A percentile compares a stretch with the other conserved stretches of the same genome.
phyloP scores from a whole-genome alignment of 2,329 filamentous ascomycete genomes.

The Rosellinia necatrix region DNA sequence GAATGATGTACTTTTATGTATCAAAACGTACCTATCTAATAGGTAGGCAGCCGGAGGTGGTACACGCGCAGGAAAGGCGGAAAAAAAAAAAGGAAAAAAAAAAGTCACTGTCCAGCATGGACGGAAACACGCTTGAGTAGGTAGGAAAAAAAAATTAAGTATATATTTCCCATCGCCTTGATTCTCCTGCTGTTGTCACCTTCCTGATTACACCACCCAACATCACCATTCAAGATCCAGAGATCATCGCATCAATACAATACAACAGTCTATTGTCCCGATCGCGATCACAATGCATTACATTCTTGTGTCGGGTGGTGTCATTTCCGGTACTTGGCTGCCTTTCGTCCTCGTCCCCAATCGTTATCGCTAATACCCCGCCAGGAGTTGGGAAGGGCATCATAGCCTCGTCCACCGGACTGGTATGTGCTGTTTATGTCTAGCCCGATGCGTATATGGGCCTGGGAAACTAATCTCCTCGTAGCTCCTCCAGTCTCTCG shows the following conservation, averaged over 20 bases:
- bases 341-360: conserved; percentile 10
- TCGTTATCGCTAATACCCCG: conserved; percentile 24
- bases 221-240: conserved; percentile 4
- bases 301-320: conserved; percentile 79
- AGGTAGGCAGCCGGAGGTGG: too few species aligned
- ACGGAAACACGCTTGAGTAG: neutral
- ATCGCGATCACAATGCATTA: conserved; percentile 69
- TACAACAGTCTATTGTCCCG: neutral
- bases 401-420: conserved; percentile 31
- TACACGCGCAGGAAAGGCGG: too few species aligned
- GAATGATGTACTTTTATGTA: too few species aligned
- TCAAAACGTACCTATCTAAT: too few species aligned
- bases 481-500: conserved; percentile 77
- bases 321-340: conserved; percentile 39
- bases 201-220: conserved; percentile 25
- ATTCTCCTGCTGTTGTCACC: conserved; percentile 5
- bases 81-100: conserved; percentile 9
- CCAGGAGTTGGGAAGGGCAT: conserved; percentile 33
- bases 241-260: conserved; percentile 7
- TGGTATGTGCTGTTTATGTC: conserved; percentile 13
- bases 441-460: too few species aligned
- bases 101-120: conserved; percentile 12
- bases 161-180: conserved; percentile 20
- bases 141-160: too few species aligned
- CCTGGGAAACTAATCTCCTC: conserved; percentile 71